These are phyloP conservation scores for Cytospora leucostoma DNA, from an alignment of 2,329 filamentous ascomycete species.

Conservation along the genomic window DNA sequence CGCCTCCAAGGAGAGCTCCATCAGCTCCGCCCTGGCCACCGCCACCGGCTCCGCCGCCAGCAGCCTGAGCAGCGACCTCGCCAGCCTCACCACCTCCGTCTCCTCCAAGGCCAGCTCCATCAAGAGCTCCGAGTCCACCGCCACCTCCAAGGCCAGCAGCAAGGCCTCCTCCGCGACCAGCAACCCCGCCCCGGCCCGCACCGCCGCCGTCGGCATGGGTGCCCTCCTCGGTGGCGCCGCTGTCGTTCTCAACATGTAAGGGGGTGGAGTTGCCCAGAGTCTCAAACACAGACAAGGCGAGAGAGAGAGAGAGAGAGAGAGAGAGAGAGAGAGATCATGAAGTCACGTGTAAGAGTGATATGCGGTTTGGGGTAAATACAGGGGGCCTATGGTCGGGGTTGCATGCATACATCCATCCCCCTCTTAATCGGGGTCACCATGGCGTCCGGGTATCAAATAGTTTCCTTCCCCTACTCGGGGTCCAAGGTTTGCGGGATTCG, in stretches of 20 bases:
- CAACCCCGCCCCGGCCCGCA: conserved; percentile 39
- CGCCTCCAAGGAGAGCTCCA: conserved; percentile 27
- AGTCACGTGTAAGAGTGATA: too few relatives aligned
- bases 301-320: not conserved
- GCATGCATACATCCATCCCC: too few relatives aligned
- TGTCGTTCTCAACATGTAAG: conserved; percentile 46
- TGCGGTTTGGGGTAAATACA: too few relatives aligned
- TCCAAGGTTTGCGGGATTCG: too few relatives aligned
- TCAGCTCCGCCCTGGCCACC: conserved; percentile 35
- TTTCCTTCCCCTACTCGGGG: too few relatives aligned
- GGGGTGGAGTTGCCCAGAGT: too few relatives aligned
- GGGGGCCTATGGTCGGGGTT: too few relatives aligned
- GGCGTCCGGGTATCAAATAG: too few relatives aligned
- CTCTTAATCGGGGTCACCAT: too few relatives aligned
- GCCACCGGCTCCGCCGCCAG: conserved; percentile 33
- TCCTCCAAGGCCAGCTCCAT: conserved; percentile 27
- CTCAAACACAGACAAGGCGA: too few relatives aligned
- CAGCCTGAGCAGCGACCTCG: conserved; percentile 7
- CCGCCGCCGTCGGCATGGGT: conserved; percentile 47
- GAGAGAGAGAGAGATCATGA: too few relatives aligned
- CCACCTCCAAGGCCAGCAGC: conserved; percentile 25
- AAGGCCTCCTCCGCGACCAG: conserved; percentile 21
- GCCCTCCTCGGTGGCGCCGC: conserved; percentile 51
- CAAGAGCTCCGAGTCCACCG: conserved; percentile 21
- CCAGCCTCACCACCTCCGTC: conserved; percentile 19